Percentiles rank a stretch among this genome's conserved stretches.
Evolutionary conservation across 2,329 filamentous ascomycete genomes (phyloP).

Genomic region (Hymenoscyphus fraxineus): DNA sequence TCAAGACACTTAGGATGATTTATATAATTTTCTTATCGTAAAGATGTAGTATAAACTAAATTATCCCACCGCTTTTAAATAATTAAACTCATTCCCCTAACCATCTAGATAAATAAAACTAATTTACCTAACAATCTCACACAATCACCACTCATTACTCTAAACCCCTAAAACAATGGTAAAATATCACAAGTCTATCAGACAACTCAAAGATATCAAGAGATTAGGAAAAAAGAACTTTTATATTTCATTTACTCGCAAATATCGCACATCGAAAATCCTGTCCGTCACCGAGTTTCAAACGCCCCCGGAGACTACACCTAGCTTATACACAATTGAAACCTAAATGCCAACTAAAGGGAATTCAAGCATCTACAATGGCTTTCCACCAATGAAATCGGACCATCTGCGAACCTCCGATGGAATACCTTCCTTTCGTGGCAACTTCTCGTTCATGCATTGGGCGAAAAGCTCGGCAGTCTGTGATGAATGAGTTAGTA

Average conservation of each 20-base stretch:
- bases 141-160: too few species aligned
- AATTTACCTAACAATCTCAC: too few species aligned
- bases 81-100: too few species aligned
- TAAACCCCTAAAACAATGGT: too few species aligned
- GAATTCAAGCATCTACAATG: conserved; percentile 49
- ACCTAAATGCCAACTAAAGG: neutral
- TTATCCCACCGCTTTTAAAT: too few species aligned
- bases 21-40: too few species aligned
- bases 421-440: conserved; percentile 81
- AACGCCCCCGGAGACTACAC: neutral
- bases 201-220: too few species aligned
- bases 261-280: neutral
- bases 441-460: conserved; percentile 96
- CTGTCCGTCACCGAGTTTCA: neutral
- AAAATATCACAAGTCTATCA: too few species aligned
- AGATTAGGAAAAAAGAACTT: neutral
- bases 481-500: conserved; percentile 43
- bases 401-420: conserved; percentile 91
- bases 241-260: neutral
- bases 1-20: too few species aligned
- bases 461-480: conserved; percentile 93
- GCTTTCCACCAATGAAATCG: conserved; percentile 87
- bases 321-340: neutral
- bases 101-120: too few species aligned
- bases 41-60: too few species aligned